These are phyloP conservation scores for Nitzschia inconspicua DNA, from an alignment of 108 stramenopile genomes.

Conservation along the genomic window DNA sequence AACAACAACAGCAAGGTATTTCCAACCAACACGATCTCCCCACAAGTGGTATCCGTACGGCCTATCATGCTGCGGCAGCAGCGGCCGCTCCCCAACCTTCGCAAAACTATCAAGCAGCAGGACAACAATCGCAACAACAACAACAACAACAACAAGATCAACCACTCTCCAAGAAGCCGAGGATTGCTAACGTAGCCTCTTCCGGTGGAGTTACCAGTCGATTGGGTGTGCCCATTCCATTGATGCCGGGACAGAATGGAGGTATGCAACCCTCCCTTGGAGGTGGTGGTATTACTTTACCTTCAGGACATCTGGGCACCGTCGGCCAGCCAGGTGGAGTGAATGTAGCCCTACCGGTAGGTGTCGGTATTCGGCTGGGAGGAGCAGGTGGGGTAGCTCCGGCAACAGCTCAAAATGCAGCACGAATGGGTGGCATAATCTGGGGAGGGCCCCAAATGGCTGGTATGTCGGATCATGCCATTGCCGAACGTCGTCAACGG, in stretches of 20 bases:
- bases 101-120: conserved; percentile 1
- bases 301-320: too few species aligned
- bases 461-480: conserved; percentile 33
- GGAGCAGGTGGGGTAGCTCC: conserved; percentile 55
- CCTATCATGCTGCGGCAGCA: conserved; percentile 41
- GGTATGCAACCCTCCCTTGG: not conserved
- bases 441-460: conserved; percentile 25
- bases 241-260: conserved; percentile 15
- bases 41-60: conserved; percentile 60
- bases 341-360: conserved; percentile 52
- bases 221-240: conserved; percentile 15
- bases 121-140: conserved; percentile 12
- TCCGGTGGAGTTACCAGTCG: conserved; percentile 28
- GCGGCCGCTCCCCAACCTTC: conserved; percentile 2
- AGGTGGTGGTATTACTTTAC: not conserved
- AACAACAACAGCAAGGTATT: conserved; percentile 11
- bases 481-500: conserved; percentile 82
- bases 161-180: conserved; percentile 22
- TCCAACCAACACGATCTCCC: conserved; percentile 30
- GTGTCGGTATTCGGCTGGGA: conserved; percentile 62
- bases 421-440: conserved; percentile 20
- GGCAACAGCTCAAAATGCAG: conserved; percentile 30
- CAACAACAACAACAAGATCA: not conserved
- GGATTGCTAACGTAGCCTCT: conserved; percentile 10
- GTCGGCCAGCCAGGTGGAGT: too few species aligned